These are phyloP conservation scores for Trypanosoma cruzi DNA, from an alignment of 208 protist species.

Conservation along the genomic window DNA sequence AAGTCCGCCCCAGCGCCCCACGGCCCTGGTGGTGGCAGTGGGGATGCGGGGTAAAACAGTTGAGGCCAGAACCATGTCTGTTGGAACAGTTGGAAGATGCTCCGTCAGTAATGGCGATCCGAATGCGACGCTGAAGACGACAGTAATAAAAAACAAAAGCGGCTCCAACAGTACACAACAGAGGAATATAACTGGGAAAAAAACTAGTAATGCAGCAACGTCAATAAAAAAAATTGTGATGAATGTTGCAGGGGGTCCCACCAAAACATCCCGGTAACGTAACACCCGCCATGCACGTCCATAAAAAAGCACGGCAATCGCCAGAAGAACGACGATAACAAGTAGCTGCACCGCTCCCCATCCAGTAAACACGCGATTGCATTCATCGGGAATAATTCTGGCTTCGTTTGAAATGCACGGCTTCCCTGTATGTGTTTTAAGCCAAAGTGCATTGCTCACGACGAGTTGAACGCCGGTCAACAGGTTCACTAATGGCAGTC, in stretches of 20 bases:
- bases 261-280: slow-evolving; percentile 13
- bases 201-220: slow-evolving; percentile 10
- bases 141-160: slow-evolving; percentile 16
- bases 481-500: slow-evolving; percentile 19
- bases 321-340: slow-evolving; percentile 8
- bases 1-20: not conserved
- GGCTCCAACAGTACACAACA: slow-evolving; percentile 27
- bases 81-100: slow-evolving; percentile 14
- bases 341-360: slow-evolving; percentile 10
- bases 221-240: slow-evolving; percentile 29
- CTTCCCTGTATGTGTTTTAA: not conserved
- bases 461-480: slow-evolving; percentile 16
- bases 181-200: slow-evolving; percentile 20
- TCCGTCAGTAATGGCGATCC: slow-evolving; percentile 2
- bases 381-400: not conserved
- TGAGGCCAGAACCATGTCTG: not conserved
- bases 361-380: not conserved
- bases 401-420: not conserved
- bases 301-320: slow-evolving; percentile 8
- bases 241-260: slow-evolving; percentile 17
- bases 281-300: slow-evolving; percentile 15
- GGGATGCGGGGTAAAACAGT: not conserved
- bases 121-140: not conserved
- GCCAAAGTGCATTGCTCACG: slow-evolving; percentile 9
- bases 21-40: not conserved